A percentile compares a stretch with the other conserved stretches of the same genome.
Evolutionary conservation across 177 flowering plant species (phyloP).

Genomic region (Vitis hybrid): DNA sequence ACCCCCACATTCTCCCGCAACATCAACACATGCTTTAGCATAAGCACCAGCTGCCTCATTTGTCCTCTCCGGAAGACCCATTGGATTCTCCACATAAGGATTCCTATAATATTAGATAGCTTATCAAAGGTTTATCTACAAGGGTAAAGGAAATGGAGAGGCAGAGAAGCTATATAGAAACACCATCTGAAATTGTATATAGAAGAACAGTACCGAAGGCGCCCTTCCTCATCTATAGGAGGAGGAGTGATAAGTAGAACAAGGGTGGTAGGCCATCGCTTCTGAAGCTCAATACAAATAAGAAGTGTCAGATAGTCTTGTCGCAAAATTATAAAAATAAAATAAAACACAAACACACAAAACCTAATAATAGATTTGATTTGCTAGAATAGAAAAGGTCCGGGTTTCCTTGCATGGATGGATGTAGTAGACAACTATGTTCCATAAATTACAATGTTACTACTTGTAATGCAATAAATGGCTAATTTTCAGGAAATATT

Average conservation of each 20-base stretch:
- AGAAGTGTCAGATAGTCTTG: background rate
- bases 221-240: constrained; percentile 75
- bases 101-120: constrained; percentile 27
- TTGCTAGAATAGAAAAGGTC: too few species aligned
- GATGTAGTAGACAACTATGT: too few species aligned
- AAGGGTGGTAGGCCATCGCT: constrained; percentile 55
- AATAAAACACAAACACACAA: too few species aligned
- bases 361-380: too few species aligned
- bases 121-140: background rate
- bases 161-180: background rate
- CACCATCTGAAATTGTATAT: background rate
- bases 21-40: constrained; percentile 59
- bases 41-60: constrained; percentile 72
- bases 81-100: constrained; percentile 51
- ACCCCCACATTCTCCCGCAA: constrained; percentile 54
- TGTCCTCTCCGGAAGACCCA: constrained; percentile 72
- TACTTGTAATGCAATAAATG: too few species aligned
- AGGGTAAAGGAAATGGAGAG: background rate
- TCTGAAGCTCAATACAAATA: constrained; percentile 34
- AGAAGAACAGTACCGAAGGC: constrained; percentile 39
- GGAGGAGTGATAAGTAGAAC: constrained; percentile 74
- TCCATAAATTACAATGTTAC: too few species aligned
- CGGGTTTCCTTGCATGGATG: too few species aligned
- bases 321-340: background rate
- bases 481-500: too few species aligned